Evolutionary conservation across 2,329 filamentous ascomycete genomes (phyloP), one percentile per base, ranked within the genome.

Genomic region (Passalora sequoiae): DNA sequence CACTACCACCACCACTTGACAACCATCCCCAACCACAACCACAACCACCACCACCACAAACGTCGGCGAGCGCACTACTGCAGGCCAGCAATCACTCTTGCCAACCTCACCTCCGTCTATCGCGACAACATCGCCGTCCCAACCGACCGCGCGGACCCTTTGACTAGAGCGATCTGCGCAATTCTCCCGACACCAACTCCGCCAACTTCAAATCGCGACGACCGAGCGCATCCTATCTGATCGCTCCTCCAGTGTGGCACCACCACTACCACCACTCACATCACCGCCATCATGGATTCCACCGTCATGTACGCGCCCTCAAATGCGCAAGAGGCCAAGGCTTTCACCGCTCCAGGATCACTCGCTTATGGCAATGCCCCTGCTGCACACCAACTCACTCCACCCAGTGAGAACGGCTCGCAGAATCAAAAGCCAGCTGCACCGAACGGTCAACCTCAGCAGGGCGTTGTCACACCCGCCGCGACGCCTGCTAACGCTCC

Each of bases 251-350:
- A 36, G 19, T 24, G 33, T 24, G 28, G 36, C 36, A 29, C 22
- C 25, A 33, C 38, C 16, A 16, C 8, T 25, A 27, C 16, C 17
- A 40, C 45, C 10, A 27, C 24, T 39, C 28, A 33, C 28, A 20
- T 10, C 27, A 44, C 33, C 43, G 50, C 50, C 44, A 81, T 69
- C 66, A 94, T 95, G 88, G 88, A 94, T 80, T 81, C 43, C 47
- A 15, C 42, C 51, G 61, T 59, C 61, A 89, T 88, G 62, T 92
- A 91, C 58, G 92, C 97, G 65, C 92, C 92, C 37, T 78, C 84
- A 55, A 97, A 82, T 66, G 89, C 91, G 61, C 80, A 84, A 57
- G 89, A 97, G 78, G 92, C 92, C 54, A 92, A 92, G 77, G 88
- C 86, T 65, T 95, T 97, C 71, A 94, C 89, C 60, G 89, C 88